Conservation (phyloP, 139 green algal species). For the Picochlorum costavermella region DNA sequence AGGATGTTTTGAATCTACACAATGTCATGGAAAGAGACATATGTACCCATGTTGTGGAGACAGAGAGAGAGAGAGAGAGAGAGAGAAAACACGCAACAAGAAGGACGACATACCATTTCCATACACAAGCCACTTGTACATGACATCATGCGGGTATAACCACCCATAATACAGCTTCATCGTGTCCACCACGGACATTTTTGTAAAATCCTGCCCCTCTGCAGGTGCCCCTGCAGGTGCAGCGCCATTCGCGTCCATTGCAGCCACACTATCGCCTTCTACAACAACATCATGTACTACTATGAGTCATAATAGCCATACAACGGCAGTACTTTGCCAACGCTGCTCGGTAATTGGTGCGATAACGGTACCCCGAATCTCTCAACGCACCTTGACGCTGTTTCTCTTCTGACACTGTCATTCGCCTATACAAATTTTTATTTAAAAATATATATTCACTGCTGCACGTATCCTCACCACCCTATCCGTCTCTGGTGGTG, state of each 20-base stretch:
- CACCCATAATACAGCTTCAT: slow-evolving; percentile 57
- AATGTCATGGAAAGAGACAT: neutral
- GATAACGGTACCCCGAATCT: no score
- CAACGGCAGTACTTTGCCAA: no score
- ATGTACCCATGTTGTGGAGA: neutral
- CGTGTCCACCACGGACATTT: slow-evolving; percentile 36
- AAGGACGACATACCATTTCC: slow-evolving; percentile 64
- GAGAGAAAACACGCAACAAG: no score
- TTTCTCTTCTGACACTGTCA: no score
- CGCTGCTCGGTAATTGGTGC: no score
- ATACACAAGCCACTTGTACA: slow-evolving; percentile 86
- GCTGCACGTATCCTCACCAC: no score
- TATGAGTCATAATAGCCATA: no score
- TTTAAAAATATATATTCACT: no score
- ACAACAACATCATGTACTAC: neutral
- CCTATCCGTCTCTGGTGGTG: no score
- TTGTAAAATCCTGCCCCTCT: slow-evolving; percentile 17
- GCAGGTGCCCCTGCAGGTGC: neutral
- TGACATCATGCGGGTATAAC: slow-evolving; percentile 67
- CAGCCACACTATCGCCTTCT: neutral
- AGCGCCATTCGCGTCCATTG: neutral
- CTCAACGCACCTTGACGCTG: no score
- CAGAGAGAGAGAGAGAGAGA: no score
- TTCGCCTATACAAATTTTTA: no score
- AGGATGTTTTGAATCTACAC: slow-evolving; percentile 61